Evolutionary conservation across 345 rosid species (phyloP), one percentile per base, ranked within the genome.

Genomic region (Punica granatum): DNA sequence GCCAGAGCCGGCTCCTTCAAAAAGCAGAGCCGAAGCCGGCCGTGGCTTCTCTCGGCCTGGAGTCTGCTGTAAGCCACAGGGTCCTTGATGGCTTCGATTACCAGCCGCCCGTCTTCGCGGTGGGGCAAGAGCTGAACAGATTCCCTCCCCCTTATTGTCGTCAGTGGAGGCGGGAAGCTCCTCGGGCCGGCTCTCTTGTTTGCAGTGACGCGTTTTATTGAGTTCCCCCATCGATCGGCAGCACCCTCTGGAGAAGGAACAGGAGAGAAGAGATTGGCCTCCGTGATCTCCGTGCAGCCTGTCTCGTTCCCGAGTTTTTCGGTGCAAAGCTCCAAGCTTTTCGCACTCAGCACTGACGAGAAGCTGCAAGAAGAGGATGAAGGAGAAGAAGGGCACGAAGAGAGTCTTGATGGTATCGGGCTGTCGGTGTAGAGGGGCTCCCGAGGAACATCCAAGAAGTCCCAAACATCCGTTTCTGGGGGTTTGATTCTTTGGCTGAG

Each of bases 291-390:
- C 21, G 60, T 35, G 76, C 70, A 58, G 16, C 98, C 97, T 0
- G 90, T 87, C 77, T 92, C 98, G 49, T 81, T 86, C 3, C 98
- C 97, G 12, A 92, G 79, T 67, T 77, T 86, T 70, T 92, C 97
- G 7, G 98, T 92, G 70, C 97, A 92, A 41, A 92, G 64, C 76
- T 85, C 86, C 74, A 92, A 44, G 82, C 98, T 90, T 77, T 79
- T 85, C 39, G 84, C 84, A 41, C 90, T 87, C 2, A 92, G 85
- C 30, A 67, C 64, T 13, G 84, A 83, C 7, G 79, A 68, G 58
- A 85, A 83, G n/a, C n/a, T n/a, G n/a, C 77, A 79, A 74, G 68
- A 46, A 11, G 61, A 56, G 9, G 16, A 56, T 11, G 34, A 26
- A 6, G 34, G 26, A 30, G 18, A 33, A 56, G 82, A 59, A 77